A percentile compares a stretch with the other conserved stretches of the same genome.
Conservation (phyloP, 306 rosid species). For the Styphnolobium japonicum region DNA sequence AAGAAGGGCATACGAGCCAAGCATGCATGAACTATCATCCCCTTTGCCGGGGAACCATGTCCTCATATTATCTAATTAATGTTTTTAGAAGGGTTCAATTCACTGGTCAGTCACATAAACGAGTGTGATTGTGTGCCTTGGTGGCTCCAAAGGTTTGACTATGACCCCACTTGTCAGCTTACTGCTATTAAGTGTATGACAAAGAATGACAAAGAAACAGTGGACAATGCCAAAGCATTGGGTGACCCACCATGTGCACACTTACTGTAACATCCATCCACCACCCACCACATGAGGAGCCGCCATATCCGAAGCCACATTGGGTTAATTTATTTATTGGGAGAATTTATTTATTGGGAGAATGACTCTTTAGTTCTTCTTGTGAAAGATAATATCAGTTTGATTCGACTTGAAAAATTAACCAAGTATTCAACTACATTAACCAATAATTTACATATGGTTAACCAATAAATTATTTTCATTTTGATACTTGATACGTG, state of each 20-base stretch:
- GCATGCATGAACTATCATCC: not conserved
- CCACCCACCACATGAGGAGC: slow-evolving; percentile 36
- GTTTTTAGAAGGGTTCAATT: not conserved
- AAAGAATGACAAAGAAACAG: slow-evolving; percentile 20
- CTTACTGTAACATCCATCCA: slow-evolving; percentile 35
- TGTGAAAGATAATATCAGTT: too few relatives aligned
- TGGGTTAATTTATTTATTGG: too few relatives aligned
- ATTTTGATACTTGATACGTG: too few relatives aligned
- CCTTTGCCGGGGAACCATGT: slow-evolving; percentile 31
- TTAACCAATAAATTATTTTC: too few relatives aligned
- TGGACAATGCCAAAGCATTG: slow-evolving; percentile 25
- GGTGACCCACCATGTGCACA: slow-evolving; percentile 44
- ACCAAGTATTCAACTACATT: too few relatives aligned
- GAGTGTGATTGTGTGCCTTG: slow-evolving; percentile 3
- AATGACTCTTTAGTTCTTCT: too few relatives aligned
- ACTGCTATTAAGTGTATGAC: slow-evolving; percentile 3
- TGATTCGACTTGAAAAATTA: too few relatives aligned
- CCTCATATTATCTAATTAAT: slow-evolving; percentile 10
- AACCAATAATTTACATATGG: too few relatives aligned
- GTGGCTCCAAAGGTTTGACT: slow-evolving; percentile 17
- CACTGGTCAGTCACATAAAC: not conserved
- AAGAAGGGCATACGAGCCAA: slow-evolving; percentile 6
- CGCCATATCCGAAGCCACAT: slow-evolving; percentile 24
- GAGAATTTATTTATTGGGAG: too few relatives aligned
- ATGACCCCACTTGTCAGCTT: slow-evolving; percentile 23